Conservation (phyloP, 495 filamentous ascomycete genomes). For the Talaromyces stipitatus region DNA sequence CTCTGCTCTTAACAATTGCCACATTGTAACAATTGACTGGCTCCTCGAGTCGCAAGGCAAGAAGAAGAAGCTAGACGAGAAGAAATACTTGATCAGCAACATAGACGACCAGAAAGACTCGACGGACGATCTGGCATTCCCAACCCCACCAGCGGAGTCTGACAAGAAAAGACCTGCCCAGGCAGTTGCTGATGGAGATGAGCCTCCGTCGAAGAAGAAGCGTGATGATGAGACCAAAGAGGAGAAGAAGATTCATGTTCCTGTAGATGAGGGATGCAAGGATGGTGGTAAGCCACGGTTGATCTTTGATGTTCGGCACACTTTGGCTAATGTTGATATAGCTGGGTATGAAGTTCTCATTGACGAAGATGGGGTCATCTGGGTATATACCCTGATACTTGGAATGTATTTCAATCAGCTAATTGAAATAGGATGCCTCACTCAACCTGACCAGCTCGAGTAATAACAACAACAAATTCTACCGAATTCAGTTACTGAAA, state of each 20-base stretch:
- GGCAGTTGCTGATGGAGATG: constrained; percentile 7
- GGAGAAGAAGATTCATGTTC: constrained; percentile 30
- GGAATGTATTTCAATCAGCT: constrained; percentile 5
- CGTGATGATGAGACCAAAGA: constrained; percentile 38
- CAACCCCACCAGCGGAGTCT: background rate
- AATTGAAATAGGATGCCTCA: constrained; percentile 29
- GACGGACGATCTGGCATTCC: background rate
- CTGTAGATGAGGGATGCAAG: constrained; percentile 43
- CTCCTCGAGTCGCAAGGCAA: constrained; percentile 43
- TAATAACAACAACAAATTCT: constrained; percentile 68
- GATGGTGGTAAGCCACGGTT: constrained; percentile 23
- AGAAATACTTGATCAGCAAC: constrained; percentile 23
- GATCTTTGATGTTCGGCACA: background rate
- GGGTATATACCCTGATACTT: constrained; percentile 10
- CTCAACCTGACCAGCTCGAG: constrained; percentile 43
- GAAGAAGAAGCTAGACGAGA: constrained; percentile 35
- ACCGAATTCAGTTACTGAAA: constrained; percentile 50
- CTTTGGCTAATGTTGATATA: constrained; percentile 4
- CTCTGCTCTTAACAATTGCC: constrained; percentile 30
- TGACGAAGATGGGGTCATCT: constrained; percentile 54
- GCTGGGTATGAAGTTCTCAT: constrained; percentile 51
- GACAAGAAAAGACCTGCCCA: background rate
- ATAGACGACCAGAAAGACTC: constrained; percentile 1
- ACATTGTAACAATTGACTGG: constrained; percentile 58
- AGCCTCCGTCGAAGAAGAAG: constrained; percentile 23